These are phyloP conservation scores for Phytopythium montanum DNA, from an alignment of 352 stramenopile genomes.

Conservation along the genomic window DNA sequence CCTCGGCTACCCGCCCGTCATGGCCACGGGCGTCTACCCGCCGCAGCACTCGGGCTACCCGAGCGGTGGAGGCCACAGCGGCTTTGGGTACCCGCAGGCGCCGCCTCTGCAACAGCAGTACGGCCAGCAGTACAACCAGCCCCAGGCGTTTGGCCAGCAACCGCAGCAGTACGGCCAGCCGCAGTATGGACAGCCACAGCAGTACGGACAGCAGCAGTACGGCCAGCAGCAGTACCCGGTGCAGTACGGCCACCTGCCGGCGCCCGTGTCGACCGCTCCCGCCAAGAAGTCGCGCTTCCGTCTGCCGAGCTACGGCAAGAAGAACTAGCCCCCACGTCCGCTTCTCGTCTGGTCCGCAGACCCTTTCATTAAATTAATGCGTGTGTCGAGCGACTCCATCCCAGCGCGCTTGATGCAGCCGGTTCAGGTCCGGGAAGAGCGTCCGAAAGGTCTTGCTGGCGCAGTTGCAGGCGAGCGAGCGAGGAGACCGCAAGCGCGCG, in stretches of 20 bases:
- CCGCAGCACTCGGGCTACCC: conserved; percentile 48
- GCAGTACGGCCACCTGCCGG: conserved; percentile 47
- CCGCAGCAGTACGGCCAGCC: conserved; percentile 28
- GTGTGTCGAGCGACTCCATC: too few relatives aligned
- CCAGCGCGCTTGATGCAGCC: conserved; percentile 32
- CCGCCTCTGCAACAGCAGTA: conserved; percentile 13
- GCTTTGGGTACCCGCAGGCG: conserved; percentile 22
- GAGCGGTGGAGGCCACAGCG: conserved; percentile 12
- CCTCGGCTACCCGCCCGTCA: conserved; percentile 34
- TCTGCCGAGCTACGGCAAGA: conserved; percentile 64
- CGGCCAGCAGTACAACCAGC: conserved; percentile 27
- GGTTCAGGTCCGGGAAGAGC: conserved; percentile 85
- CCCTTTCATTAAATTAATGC: neutral
- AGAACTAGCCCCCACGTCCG: conserved; percentile 42
- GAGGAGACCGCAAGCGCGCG: conserved; percentile 57
- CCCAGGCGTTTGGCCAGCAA: conserved; percentile 25
- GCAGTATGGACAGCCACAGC: conserved; percentile 14
- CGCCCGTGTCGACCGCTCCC: conserved; percentile 35
- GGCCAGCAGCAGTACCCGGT: conserved; percentile 55
- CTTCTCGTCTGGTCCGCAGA: too few relatives aligned
- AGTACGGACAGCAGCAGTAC: conserved; percentile 24
- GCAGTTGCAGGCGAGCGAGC: conserved; percentile 78
- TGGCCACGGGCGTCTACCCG: conserved; percentile 48
- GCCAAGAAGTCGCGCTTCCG: conserved; percentile 74
- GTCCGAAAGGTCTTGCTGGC: conserved; percentile 76